phyloP scores from a whole-genome alignment of 2,329 filamentous ascomycete genomes.

The Penicillium sclerotiorum region DNA sequence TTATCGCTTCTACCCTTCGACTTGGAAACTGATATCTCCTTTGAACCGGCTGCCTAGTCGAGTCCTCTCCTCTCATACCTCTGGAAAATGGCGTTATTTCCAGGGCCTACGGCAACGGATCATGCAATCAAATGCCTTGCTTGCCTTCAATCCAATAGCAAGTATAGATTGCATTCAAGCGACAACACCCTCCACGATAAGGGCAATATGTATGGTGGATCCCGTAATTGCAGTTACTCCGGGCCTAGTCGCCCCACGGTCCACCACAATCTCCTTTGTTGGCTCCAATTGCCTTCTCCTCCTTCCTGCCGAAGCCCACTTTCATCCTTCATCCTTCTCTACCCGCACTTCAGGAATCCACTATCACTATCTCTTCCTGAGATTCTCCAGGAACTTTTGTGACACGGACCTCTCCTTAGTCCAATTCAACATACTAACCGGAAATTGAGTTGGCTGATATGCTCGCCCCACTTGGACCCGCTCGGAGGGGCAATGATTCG shows the following conservation, averaged over 20 bases:
- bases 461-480: background rate
- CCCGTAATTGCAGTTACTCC: too few relatives aligned
- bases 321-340: too few relatives aligned
- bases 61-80: background rate
- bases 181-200: too few relatives aligned
- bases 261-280: too few relatives aligned
- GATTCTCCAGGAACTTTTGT: background rate
- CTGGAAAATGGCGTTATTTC: background rate
- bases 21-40: background rate
- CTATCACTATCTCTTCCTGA: too few relatives aligned
- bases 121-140: background rate
- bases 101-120: too few relatives aligned
- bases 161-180: background rate
- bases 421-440: background rate
- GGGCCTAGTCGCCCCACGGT: too few relatives aligned
- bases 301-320: too few relatives aligned
- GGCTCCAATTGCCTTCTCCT: too few relatives aligned
- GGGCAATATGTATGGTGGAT: too few relatives aligned
- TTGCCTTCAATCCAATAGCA: too few relatives aligned
- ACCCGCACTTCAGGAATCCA: too few relatives aligned
- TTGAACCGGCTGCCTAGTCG: background rate
- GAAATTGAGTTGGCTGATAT: constrained; percentile 2
- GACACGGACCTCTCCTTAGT: constrained; percentile 1
- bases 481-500: constrained; percentile 1
- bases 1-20: constrained; percentile 12